These are phyloP conservation scores for Cyclotella kingstonii DNA, from an alignment of 108 stramenopile genomes.

Conservation along the genomic window DNA sequence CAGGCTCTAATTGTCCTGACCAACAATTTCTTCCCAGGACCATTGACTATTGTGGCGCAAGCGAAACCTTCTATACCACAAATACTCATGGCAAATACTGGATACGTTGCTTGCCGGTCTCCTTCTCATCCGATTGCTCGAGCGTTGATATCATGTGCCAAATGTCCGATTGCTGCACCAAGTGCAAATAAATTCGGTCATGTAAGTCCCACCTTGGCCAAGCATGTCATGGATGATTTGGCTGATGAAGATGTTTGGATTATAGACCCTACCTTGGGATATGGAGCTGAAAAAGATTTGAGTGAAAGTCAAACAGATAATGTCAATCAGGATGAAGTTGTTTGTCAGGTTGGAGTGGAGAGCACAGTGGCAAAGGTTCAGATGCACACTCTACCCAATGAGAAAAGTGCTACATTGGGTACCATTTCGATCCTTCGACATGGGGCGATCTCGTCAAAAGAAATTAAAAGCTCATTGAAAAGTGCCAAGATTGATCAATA, in stretches of 20 bases:
- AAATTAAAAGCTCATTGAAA: conserved; percentile 49
- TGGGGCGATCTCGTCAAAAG: conserved; percentile 68
- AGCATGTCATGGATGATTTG: conserved; percentile 95
- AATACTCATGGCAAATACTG: conserved; percentile 89
- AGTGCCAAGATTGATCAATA: conserved; percentile 31
- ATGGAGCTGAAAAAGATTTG: neutral
- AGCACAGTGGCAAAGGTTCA: conserved; percentile 86
- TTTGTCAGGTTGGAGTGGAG: conserved; percentile 75
- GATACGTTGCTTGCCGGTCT: conserved; percentile 94
- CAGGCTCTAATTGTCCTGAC: conserved; percentile 52
- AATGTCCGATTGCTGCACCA: conserved; percentile 97
- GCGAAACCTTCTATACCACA: conserved; percentile 76
- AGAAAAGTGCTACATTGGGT: conserved; percentile 11
- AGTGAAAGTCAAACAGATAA: neutral
- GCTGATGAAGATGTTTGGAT: conserved; percentile 82
- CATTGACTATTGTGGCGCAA: conserved; percentile 86
- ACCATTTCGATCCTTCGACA: conserved; percentile 67
- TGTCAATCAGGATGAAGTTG: conserved; percentile 6
- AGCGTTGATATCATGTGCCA: conserved; percentile 68
- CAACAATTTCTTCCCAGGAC: conserved; percentile 90
- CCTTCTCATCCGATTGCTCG: conserved; percentile 89
- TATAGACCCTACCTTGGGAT: conserved; percentile 55
- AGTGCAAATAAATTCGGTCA: conserved; percentile 98
- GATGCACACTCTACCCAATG: conserved; percentile 30
- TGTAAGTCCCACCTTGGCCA: conserved; percentile 90